Evolutionary conservation across 2,329 filamentous ascomycete species (phyloP).

Genomic region (Rhinocladiella mackenziei): DNA sequence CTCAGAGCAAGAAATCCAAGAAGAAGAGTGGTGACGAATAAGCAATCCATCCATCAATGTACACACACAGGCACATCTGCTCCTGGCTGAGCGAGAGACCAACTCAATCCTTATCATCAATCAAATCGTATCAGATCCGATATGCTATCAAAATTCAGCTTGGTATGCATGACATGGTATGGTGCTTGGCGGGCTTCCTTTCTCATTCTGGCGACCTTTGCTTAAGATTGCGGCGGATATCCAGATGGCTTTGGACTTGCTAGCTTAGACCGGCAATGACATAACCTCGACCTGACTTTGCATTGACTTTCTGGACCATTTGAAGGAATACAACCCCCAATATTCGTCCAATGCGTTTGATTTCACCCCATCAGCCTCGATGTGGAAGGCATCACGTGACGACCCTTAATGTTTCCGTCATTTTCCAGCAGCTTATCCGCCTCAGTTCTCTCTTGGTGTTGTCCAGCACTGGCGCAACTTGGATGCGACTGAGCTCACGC

Average conservation of each 20-base stretch:
- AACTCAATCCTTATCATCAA: slow-evolving; percentile 15
- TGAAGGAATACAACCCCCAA: too few species aligned
- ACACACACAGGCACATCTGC: slow-evolving; percentile 4
- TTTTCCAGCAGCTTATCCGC: too few species aligned
- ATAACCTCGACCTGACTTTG: slow-evolving; percentile 21
- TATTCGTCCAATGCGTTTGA: too few species aligned
- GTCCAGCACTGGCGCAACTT: too few species aligned
- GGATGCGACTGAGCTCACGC: too few species aligned
- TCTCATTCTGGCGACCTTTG: slow-evolving; percentile 12
- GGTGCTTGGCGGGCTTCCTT: slow-evolving; percentile 17
- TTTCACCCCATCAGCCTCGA: too few species aligned
- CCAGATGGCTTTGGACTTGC: slow-evolving; percentile 12
- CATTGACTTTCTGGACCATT: too few species aligned
- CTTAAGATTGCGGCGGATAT: slow-evolving; percentile 8
- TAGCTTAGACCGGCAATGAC: slow-evolving; percentile 22
- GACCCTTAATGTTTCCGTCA: too few species aligned
- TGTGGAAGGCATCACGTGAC: too few species aligned
- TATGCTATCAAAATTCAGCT: slow-evolving; percentile 15
- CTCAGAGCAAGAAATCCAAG: slow-evolving; percentile 61
- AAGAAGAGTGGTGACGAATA: slow-evolving; percentile 47
- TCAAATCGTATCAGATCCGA: slow-evolving; percentile 10
- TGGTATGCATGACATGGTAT: slow-evolving; percentile 20
- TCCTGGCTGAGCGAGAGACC: slow-evolving; percentile 15
- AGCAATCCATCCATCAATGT: slow-evolving; percentile 1
- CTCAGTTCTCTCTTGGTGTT: too few species aligned